Evolutionary conservation across 257 asterid species (phyloP), one percentile per base, ranked within the genome.

Genomic region (Striga asiatica): DNA sequence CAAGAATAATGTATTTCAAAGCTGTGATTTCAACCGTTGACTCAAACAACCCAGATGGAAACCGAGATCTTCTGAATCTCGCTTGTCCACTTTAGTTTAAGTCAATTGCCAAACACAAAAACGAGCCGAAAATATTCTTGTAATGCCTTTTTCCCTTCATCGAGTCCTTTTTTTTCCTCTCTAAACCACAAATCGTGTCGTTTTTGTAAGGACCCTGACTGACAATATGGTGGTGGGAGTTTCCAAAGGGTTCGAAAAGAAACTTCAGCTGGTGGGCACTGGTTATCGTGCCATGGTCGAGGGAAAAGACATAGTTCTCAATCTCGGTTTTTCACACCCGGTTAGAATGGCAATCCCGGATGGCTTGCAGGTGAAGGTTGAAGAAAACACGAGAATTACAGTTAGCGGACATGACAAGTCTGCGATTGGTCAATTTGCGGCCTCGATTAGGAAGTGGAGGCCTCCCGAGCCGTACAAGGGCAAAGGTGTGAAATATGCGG

Each of bases 391-490:
- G 5, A 82, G 87, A 61, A 87, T 91, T 29, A 66, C 72, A 0
- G 98, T 91, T 55, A 82, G 89, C 22, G 98, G 97, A 41, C 87
- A 73, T 11, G 85, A 91, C 34, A 91, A 91, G 66, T 84, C 95
- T 18, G 84, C 60, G 2, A 76, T 91, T 2, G 98, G 98, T 13
- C 98, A 87, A 62, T 87, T 91, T 70, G 96, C 98, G 14, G 97
- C 97, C 50, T 70, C 95, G 0, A 80, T 91, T 17, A 76, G 97
- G 73, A 91, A 87, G 56, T 91, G 98, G 98, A 91, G 98, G 60
- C 98, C 98, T 20, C 98, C 98, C 2, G 98, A 91, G 83, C 98
- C 98, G 4, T 91, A 91, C 74, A 91, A 91, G 50, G 97, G 97
- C 62, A 91, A 91, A 56, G 98, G 98, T 12, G 94, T 87, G 69